phyloP scores from a whole-genome alignment of 495 filamentous ascomycete species.

The Aspergillus bertholletiae region DNA sequence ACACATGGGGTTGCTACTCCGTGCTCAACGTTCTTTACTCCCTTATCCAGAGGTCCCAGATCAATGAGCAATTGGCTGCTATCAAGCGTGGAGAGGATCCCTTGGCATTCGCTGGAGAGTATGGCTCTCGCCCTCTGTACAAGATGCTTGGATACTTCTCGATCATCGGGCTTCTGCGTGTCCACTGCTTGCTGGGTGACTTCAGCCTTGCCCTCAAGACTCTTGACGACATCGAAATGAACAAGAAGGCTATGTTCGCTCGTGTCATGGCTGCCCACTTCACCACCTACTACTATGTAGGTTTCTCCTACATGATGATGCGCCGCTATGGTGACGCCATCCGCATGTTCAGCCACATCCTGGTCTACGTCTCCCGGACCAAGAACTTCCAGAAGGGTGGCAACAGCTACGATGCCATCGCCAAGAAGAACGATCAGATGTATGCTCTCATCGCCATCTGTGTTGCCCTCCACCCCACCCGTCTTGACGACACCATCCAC shows the following conservation, averaged over 20 bases:
- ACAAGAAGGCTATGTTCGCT: conserved; percentile 99
- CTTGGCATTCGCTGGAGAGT: conserved; percentile 81
- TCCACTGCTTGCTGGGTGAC: conserved; percentile 95
- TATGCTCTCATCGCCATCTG: conserved; percentile 98
- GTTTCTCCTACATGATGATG: conserved; percentile 99
- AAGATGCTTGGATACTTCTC: conserved; percentile 99
- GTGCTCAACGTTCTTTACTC: conserved; percentile 99
- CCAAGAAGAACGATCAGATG: conserved; percentile 99
- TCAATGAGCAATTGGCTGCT: conserved; percentile 91
- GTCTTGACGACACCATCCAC: conserved; percentile 98
- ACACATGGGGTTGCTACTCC: conserved; percentile 99
- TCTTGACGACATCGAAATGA: conserved; percentile 97
- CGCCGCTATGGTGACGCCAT: conserved; percentile 98
- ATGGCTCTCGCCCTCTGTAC: conserved; percentile 88
- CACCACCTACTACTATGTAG: conserved; percentile 99
- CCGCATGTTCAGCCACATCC: conserved; percentile 98
- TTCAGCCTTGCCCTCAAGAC: conserved; percentile 98
- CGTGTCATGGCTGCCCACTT: conserved; percentile 99
- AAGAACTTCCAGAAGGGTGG: conserved; percentile 99
- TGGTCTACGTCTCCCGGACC: conserved; percentile 96
- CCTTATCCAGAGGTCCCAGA: conserved; percentile 94
- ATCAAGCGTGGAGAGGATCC: conserved; percentile 93
- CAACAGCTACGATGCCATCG: conserved; percentile 93
- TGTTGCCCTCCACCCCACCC: conserved; percentile 92
- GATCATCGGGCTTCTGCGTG: conserved; percentile 92